Evolutionary conservation across 257 asterid species (phyloP).

Genomic region (Solanum corneliomulleri): DNA sequence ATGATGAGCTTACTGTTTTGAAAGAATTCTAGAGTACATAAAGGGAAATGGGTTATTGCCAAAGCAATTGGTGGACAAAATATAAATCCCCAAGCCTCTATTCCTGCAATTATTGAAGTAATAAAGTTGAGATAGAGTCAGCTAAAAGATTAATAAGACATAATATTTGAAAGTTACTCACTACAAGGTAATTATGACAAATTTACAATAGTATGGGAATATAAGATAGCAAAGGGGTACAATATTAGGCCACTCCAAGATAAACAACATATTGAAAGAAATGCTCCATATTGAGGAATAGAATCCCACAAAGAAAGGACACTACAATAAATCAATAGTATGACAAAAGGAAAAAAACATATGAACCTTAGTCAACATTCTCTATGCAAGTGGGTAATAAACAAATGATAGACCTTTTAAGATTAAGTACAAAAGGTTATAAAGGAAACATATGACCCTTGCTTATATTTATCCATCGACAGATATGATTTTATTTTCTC

Average conservation of each 20-base stretch:
- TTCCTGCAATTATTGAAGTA: slow-evolving; percentile 23
- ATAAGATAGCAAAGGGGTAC: background rate
- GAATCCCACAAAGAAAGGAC: background rate
- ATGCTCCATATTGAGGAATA: background rate
- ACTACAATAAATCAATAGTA: background rate
- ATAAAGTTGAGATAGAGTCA: background rate
- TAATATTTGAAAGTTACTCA: background rate
- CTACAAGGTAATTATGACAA: background rate
- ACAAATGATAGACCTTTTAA: background rate
- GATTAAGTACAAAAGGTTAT: background rate
- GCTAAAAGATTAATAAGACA: background rate
- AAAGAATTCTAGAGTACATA: background rate
- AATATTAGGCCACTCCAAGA: background rate
- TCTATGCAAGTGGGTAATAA: background rate
- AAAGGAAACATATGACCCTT: background rate
- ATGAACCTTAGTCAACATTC: background rate
- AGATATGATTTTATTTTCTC: background rate
- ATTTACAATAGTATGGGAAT: background rate
- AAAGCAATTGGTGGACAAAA: slow-evolving; percentile 78
- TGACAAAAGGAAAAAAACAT: background rate
- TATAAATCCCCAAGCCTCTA: slow-evolving; percentile 79
- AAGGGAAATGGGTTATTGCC: slow-evolving; percentile 19
- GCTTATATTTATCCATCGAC: background rate
- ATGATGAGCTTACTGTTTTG: background rate
- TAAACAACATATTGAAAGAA: background rate